These are phyloP conservation scores for Dictyophora rubrovolvata DNA, from an alignment of 768 basidiomycete genomes.

Conservation along the genomic window DNA sequence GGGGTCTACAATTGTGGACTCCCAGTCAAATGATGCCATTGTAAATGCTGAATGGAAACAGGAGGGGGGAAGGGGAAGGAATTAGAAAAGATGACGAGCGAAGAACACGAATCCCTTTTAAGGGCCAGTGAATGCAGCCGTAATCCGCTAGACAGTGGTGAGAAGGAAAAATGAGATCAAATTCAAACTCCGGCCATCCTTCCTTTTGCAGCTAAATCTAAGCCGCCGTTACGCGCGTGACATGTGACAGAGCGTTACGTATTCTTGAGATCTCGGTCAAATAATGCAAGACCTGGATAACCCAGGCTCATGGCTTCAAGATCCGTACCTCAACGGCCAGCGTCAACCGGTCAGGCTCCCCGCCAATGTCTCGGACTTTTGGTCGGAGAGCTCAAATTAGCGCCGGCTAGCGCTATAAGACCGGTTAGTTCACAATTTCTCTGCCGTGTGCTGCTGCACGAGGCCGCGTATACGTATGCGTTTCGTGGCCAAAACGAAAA, in stretches of 20 bases:
- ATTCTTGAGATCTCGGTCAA: too few relatives aligned
- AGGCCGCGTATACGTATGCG: too few relatives aligned
- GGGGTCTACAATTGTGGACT: constrained; percentile 28
- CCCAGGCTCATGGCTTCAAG: neutral
- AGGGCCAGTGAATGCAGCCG: too few relatives aligned
- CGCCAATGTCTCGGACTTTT: neutral
- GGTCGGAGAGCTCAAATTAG: neutral
- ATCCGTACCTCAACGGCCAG: neutral
- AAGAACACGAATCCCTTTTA: neutral
- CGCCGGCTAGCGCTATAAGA: neutral
- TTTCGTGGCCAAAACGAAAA: too few relatives aligned
- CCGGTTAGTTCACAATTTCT: neutral
- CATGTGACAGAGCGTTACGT: too few relatives aligned
- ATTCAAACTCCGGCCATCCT: neutral
- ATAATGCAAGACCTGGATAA: too few relatives aligned
- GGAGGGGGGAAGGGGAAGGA: neutral
- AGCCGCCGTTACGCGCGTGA: too few relatives aligned
- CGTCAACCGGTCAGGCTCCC: neutral
- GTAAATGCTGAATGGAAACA: neutral
- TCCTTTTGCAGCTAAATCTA: too few relatives aligned
- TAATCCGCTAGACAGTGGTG: neutral
- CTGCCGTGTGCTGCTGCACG: too few relatives aligned
- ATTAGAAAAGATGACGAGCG: neutral
- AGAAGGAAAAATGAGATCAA: neutral
- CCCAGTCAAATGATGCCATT: constrained; percentile 2